Evolutionary conservation across 257 asterid genomes (phyloP), one percentile per base, ranked within the genome.

Genomic region (Solanum raphanifolium): DNA sequence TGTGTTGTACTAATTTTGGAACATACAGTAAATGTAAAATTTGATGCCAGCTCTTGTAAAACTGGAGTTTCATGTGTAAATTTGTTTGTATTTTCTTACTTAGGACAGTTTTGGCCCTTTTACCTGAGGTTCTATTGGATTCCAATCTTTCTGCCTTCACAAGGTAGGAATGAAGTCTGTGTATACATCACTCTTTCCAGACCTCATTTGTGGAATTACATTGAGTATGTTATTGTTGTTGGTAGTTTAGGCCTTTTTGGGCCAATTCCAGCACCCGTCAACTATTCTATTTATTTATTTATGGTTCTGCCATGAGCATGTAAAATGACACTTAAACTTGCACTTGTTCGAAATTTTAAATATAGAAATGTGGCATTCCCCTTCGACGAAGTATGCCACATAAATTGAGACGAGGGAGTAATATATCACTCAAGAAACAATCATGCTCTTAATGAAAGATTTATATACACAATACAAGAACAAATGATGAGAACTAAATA

Each of bases 121-220:
- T 27, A 72, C 16, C 11, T 4, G 25, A 16, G 41, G n/a, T 32
- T 41, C 46, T 41, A 41, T 41, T 41, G 46, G 46, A 1, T 32
- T 9, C 21, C 6, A 18, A 13, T 6, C 3, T 27, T 3, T 0
- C 5, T 68, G 5, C 4, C 2, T 27, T 68, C 0, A 68, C 10
- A 6, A 68, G 9, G 38, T 29, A 29, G 35, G 74, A 0, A 68
- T 13, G 0, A 29, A 10, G 0, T 6, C 0, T 6, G 2, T n/a
- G 15, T n/a, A 65, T 25, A 11, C 18, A 5, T 10, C 36, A 13
- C 34, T 48, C 10, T 18, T 68, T 18, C 5, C 21, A 1, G 10
- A 27, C 9, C 10, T 13, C 12, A 2, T 9, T 69, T 6, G 20
- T 69, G 23, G 3, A 7, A 29, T 69, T 29, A 68, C 0, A 1